These are phyloP conservation scores for Alternaria panax DNA, from an alignment of 2,329 filamentous ascomycete species.

Conservation along the genomic window DNA sequence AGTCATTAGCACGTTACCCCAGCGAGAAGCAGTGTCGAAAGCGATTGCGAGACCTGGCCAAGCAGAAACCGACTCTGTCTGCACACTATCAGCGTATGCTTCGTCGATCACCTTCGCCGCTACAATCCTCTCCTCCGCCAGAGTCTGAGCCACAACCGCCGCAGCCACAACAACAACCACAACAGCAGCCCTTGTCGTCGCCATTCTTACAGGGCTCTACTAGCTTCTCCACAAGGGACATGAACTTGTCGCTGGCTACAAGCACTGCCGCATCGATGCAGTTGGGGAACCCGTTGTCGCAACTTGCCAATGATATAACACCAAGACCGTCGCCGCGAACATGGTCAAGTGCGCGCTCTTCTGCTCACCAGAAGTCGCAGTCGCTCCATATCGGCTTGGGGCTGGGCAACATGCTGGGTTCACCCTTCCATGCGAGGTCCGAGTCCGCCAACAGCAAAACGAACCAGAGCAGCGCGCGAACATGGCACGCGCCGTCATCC, in stretches of 20 bases:
- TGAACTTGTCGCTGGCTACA: slow-evolving; percentile 60
- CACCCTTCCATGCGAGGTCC: slow-evolving; percentile 52
- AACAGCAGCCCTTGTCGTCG: slow-evolving; percentile 51
- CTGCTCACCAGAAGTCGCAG: slow-evolving; percentile 60
- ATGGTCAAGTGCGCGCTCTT: slow-evolving; percentile 56
- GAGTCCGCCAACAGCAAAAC: slow-evolving; percentile 36
- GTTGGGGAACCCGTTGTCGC: slow-evolving; percentile 56
- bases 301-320: slow-evolving; percentile 50
- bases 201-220: slow-evolving; percentile 35
- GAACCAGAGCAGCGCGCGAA: slow-evolving; percentile 40
- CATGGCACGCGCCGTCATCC: slow-evolving; percentile 42
- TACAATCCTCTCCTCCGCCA: slow-evolving; percentile 52
- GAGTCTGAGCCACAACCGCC: slow-evolving; percentile 43
- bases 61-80: slow-evolving; percentile 67
- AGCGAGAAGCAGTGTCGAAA: slow-evolving; percentile 66
- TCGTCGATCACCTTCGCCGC: slow-evolving; percentile 67
- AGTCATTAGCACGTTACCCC: slow-evolving; percentile 59
- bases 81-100: slow-evolving; percentile 71
- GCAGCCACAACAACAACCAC: slow-evolving; percentile 1
- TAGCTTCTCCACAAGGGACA: slow-evolving; percentile 57
- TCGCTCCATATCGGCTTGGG: slow-evolving; percentile 58
- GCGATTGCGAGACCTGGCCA: slow-evolving; percentile 66
- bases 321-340: slow-evolving; percentile 48
- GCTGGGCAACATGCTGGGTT: slow-evolving; percentile 52
- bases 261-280: slow-evolving; percentile 63